phyloP scores from a whole-genome alignment of 208 protist species.

The Acanthamoeba royreba region DNA sequence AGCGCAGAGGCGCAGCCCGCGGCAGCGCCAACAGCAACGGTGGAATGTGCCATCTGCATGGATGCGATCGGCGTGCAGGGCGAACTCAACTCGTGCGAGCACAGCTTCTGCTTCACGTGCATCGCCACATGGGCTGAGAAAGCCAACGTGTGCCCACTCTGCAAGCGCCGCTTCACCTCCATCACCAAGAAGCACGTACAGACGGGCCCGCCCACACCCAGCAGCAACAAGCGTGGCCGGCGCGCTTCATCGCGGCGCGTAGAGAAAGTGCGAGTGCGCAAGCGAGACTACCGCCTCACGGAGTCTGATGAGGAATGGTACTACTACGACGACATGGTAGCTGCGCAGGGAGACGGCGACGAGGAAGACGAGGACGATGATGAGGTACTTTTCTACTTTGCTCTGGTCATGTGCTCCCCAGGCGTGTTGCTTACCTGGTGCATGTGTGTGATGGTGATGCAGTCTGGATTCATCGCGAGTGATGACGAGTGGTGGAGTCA shows the following conservation, averaged over 20 bases:
- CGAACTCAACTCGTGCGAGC: background rate
- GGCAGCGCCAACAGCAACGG: background rate
- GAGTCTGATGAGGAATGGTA: background rate
- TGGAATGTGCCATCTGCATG: background rate
- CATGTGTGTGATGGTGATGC: no score
- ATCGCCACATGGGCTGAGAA: background rate
- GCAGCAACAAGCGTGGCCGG: background rate
- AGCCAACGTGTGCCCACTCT: conserved; percentile 13
- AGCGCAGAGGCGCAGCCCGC: no score
- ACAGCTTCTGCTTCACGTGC: background rate
- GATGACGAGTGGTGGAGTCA: background rate
- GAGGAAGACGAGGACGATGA: background rate
- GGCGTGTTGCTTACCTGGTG: no score
- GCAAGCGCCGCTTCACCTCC: background rate
- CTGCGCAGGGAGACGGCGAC: background rate
- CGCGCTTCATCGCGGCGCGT: background rate
- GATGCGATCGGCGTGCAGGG: background rate
- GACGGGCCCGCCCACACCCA: background rate
- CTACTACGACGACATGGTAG: background rate
- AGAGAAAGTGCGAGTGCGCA: background rate
- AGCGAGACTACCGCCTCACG: background rate
- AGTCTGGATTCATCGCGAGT: background rate
- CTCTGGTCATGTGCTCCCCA: no score
- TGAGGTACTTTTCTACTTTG: no score
- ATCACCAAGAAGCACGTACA: background rate